These are phyloP conservation scores for Ganoderma lucidum DNA, from an alignment of 1,284 basidiomycete species.

Conservation along the genomic window DNA sequence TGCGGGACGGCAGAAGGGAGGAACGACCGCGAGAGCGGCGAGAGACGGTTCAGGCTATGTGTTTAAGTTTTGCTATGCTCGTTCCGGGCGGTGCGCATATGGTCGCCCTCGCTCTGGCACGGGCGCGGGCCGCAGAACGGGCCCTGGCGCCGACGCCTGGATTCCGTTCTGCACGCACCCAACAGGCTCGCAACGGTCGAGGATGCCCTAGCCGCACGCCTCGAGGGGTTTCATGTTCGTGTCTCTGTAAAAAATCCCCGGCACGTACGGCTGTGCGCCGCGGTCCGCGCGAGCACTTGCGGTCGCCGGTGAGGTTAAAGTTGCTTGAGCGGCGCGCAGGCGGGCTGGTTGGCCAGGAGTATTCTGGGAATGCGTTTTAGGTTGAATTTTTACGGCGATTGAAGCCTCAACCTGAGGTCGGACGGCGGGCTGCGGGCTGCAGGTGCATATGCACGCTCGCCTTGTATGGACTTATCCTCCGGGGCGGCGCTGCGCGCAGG, in stretches of 20 bases:
- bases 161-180: not conserved
- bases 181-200: not conserved
- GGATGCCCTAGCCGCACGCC: not conserved
- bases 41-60: not conserved
- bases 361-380: not conserved
- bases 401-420: not conserved
- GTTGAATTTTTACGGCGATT: not conserved
- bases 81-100: not conserved
- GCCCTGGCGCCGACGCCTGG: conserved; percentile 1
- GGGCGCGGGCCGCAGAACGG: not conserved
- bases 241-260: not conserved
- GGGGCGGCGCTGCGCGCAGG: not conserved
- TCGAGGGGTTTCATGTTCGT: not conserved
- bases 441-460: not conserved
- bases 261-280: not conserved
- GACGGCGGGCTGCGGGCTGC: not conserved
- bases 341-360: no score
- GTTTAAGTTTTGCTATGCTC: not conserved
- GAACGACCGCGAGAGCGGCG: not conserved
- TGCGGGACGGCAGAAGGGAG: not conserved
- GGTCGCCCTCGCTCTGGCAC: not conserved
- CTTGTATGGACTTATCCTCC: not conserved
- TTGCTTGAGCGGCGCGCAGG: not conserved
- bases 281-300: not conserved
- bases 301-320: not conserved